Base-by-base conservation (phyloP, 352 stramenopile genomes). In the Pythium phragmitis region DNA sequence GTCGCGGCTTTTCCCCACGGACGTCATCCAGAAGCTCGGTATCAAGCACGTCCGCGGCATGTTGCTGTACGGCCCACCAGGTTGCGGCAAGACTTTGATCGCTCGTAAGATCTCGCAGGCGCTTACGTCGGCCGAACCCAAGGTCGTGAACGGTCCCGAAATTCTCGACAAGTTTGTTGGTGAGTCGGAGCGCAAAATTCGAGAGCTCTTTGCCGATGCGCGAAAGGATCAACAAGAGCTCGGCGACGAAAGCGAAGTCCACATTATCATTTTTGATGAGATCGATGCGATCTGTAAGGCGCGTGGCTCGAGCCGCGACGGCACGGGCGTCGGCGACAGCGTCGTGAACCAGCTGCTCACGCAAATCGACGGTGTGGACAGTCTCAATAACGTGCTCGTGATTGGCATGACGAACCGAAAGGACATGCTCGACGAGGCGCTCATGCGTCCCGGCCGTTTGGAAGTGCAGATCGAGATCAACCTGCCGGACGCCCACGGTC, bases 241-340 rank as follows among this genome's bases (percentile, higher is more conserved):
- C 21, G 97, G 97, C 52, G 97, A 99, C 62, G 92, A 98, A 57
- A 98, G 87, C 57, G 97, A 98, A 65, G 87, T 99, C 52, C 98
- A 99, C 75, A 99, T 99, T 72, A 98, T 99, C 72, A 99, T 99
- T 73, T 98, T 99, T 69, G 98, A 99, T 79, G 98, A 99, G 77
- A 99, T 99, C 76, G 98, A 99, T 82, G 97, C 98, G 36, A 99
- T 99, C 76, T 99, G 96, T 74, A 99, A 99, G 73, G 68, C 91
- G 51, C 92, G 98, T 76, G 98, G 98, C 55, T 88, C 79, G 49
- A 92, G 82, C 51, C 84, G 86, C 43, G 96, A 98, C 69, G 87
- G 96, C 55, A 99, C 97, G 3, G 97, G 97, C 45, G 97, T 99
- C 28, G 89, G 88, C 28, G 97, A 99, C 75, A 98, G 87, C 13